Conservation (phyloP, 805 yeast species). For the Scheffersomyces stipitis region DNA sequence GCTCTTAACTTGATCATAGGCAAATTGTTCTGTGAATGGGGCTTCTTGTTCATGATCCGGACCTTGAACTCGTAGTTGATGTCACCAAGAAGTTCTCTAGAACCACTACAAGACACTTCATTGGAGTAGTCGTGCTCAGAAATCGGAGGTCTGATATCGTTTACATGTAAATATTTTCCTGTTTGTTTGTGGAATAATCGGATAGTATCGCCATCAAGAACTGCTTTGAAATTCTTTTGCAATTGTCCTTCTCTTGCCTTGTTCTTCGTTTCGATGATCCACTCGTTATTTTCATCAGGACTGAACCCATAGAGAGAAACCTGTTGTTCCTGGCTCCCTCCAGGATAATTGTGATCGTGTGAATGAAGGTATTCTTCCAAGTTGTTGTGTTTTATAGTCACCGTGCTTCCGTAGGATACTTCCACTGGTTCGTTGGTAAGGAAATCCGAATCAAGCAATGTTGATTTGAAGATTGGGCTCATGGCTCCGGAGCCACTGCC, state of each 20-base stretch:
- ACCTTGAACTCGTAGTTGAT: slow-evolving; percentile 70
- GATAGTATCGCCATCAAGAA: slow-evolving; percentile 57
- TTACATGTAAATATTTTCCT: slow-evolving; percentile 66
- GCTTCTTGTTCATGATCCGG: slow-evolving; percentile 38
- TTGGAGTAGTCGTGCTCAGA: slow-evolving; percentile 87
- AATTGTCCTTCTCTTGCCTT: slow-evolving; percentile 41
- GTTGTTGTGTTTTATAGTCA: slow-evolving; percentile 68
- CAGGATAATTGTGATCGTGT: slow-evolving; percentile 59
- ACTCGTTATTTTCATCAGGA: slow-evolving; percentile 63
- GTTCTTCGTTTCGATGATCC: slow-evolving; percentile 58
- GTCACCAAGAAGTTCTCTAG: slow-evolving; percentile 61
- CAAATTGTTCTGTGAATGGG: slow-evolving; percentile 29
- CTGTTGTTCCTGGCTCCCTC: slow-evolving; percentile 75
- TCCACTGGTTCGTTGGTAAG: slow-evolving; percentile 52
- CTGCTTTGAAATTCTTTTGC: slow-evolving; percentile 27
- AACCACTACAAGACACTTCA: slow-evolving; percentile 77
- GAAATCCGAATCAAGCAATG: slow-evolving; percentile 45
- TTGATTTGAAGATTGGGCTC: slow-evolving; percentile 66
- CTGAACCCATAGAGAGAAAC: slow-evolving; percentile 68
- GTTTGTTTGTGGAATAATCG: slow-evolving; percentile 72
- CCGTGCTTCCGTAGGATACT: slow-evolving; percentile 68
- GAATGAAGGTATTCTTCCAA: slow-evolving; percentile 82
- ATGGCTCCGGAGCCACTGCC: slow-evolving; percentile 65
- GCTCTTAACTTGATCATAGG: slow-evolving; percentile 46
- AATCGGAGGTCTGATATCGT: slow-evolving; percentile 78